Evolutionary conservation across 2,329 filamentous ascomycete species (phyloP).

Genomic region (Aspergillus fischeri): DNA sequence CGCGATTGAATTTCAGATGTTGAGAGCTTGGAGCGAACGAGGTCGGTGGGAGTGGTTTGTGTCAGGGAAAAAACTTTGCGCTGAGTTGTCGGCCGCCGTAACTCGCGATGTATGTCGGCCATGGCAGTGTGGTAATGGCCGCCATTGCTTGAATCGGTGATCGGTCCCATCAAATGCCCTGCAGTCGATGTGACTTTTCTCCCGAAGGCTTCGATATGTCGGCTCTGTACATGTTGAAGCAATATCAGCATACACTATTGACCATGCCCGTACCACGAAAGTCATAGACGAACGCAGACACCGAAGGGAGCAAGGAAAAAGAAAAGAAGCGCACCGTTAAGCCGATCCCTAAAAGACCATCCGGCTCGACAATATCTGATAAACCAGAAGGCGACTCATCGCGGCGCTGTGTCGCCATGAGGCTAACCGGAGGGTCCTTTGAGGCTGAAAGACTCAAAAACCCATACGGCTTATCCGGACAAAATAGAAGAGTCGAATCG

Average conservation of each 20-base stretch:
- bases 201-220: constrained; percentile 86
- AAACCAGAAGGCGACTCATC: constrained; percentile 44
- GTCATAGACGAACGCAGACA: background rate
- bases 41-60: constrained; percentile 84
- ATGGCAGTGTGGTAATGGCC: constrained; percentile 82
- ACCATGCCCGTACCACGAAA: background rate
- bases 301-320: constrained; percentile 2
- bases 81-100: constrained; percentile 78
- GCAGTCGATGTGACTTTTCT: constrained; percentile 94
- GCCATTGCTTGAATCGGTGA: constrained; percentile 50
- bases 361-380: constrained; percentile 40
- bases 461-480: constrained; percentile 21
- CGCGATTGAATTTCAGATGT: constrained; percentile 90
- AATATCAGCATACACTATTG: constrained; percentile 8
- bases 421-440: constrained; percentile 19
- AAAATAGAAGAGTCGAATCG: constrained; percentile 13
- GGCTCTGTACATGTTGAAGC: constrained; percentile 54
- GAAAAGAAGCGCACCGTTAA: constrained; percentile 39
- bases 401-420: constrained; percentile 44
- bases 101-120: constrained; percentile 82
- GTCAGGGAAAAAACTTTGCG: constrained; percentile 88
- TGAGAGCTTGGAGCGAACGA: constrained; percentile 88
- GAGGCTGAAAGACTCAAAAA: constrained; percentile 17
- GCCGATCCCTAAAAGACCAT: constrained; percentile 45
- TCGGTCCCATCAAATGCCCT: constrained; percentile 75